These are phyloP conservation scores for Lactarius trivialis DNA, from an alignment of 768 basidiomycete species.

Conservation along the genomic window DNA sequence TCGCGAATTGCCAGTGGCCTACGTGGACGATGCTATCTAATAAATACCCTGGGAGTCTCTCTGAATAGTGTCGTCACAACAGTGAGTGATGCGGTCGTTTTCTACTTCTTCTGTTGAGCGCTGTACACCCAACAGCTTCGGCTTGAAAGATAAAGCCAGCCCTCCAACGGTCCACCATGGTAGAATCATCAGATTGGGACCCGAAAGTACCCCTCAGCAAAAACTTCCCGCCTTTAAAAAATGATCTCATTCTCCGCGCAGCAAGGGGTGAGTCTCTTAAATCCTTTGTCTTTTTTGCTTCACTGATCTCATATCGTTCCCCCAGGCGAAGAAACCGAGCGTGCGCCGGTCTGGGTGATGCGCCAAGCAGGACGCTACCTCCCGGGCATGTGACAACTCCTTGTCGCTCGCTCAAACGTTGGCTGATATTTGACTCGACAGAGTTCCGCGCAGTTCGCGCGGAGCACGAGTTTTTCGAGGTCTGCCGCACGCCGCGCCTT, in stretches of 20 bases:
- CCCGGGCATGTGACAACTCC: conserved; percentile 52
- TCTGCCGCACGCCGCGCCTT: conserved; percentile 87
- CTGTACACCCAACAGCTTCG: background rate
- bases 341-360: conserved; percentile 99
- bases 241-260: conserved; percentile 85
- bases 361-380: conserved; percentile 94
- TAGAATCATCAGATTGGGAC: conserved; percentile 15
- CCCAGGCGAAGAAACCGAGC: conserved; percentile 75
- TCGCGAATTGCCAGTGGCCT: background rate
- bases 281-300: background rate
- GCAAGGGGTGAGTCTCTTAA: conserved; percentile 54
- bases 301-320: background rate
- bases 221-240: conserved; percentile 66
- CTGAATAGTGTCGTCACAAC: background rate
- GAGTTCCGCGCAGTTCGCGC: conserved; percentile 88
- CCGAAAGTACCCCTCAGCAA: conserved; percentile 10
- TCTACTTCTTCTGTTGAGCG: background rate
- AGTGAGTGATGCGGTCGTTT: background rate
- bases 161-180: background rate
- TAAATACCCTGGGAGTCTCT: background rate
- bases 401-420: background rate
- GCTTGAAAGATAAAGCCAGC: background rate
- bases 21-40: background rate
- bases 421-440: conserved; percentile 31
- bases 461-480: conserved; percentile 87